phyloP scores from a whole-genome alignment of 805 yeast species.

The Candida hungchunana region DNA sequence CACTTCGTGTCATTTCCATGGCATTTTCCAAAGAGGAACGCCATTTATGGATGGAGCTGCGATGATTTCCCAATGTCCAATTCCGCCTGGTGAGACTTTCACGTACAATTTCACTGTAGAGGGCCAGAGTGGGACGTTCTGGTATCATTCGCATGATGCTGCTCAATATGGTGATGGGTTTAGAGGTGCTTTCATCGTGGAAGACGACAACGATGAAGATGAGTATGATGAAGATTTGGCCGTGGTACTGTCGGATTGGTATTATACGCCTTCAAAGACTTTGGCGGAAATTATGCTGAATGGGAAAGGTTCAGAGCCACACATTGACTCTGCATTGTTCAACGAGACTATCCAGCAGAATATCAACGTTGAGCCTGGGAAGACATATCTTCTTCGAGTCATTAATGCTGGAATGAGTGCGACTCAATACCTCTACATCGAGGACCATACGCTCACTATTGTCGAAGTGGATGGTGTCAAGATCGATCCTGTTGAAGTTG shows the following conservation, averaged over 20 bases:
- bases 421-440: conserved; percentile 50
- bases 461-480: conserved; percentile 59
- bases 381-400: conserved; percentile 45
- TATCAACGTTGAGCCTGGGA: conserved; percentile 38
- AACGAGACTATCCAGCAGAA: conserved; percentile 44
- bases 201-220: conserved; percentile 22
- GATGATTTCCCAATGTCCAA: conserved; percentile 61
- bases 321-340: conserved; percentile 41
- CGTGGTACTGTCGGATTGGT: conserved; percentile 45
- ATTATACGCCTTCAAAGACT: conserved; percentile 36
- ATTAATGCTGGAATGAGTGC: conserved; percentile 56
- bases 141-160: conserved; percentile 52
- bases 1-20: conserved; percentile 66
- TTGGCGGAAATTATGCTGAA: conserved; percentile 36
- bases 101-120: conserved; percentile 37
- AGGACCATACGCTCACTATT: conserved; percentile 47
- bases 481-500: conserved; percentile 45
- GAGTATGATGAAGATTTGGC: conserved; percentile 45
- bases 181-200: conserved; percentile 39
- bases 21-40: conserved; percentile 71
- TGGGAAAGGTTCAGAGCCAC: conserved; percentile 46
- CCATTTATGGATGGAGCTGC: conserved; percentile 89
- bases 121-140: conserved; percentile 44
- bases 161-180: conserved; percentile 47
- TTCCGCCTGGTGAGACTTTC: conserved; percentile 39